Evolutionary conservation across 2,329 filamentous ascomycete genomes (phyloP), one percentile per base, ranked within the genome.

Genomic region (Cladosporium colombiae): DNA sequence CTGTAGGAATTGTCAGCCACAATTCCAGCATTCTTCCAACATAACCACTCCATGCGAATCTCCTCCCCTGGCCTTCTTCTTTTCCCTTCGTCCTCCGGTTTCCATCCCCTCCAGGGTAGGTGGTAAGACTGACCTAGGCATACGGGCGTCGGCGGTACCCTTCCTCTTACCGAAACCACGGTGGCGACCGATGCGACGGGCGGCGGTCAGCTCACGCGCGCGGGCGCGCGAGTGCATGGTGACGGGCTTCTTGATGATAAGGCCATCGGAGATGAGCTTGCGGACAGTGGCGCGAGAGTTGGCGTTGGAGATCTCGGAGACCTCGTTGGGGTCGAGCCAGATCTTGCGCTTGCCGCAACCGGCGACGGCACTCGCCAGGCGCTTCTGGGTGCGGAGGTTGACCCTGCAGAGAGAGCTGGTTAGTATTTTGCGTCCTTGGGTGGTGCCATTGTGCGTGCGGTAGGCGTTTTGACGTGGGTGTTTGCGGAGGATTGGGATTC

Each of bases 101-200:
- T 59, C 46, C 57, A 58, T 55, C 21, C 40, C 31, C 60, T 62
- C 50, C 64, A 53, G 21, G 37, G 53, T 29, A 52, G 53, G 62
- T 50, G 56, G 37, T 14, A 68, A 72, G 80, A 78, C 91, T 81
- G 91, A 95, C 91, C 89, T 90, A 81, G 94, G 94, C 95, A 99
- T 99, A 90, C 95, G 92, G 81, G 95, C 94, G 82, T 99, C 94
- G 82, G 92, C 92, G 80, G 96, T 98, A 97, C 95, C 96, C 94
- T 99, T 99, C 85, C 95, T 92, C 93, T 99, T 99, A 92, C 95
- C 95, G 87, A 97, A 97, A 82, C 95, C 95, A 84, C 95, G 91
- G 89, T 99, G 95, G 85, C 95, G 89, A 81, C 95, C 95, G 80
- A 96, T 93, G 81, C 93, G 88, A 85, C 95, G 90, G 81, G 95